Evolutionary conservation across 257 asterid species (phyloP).

Genomic region (Fraxinus anomala): DNA sequence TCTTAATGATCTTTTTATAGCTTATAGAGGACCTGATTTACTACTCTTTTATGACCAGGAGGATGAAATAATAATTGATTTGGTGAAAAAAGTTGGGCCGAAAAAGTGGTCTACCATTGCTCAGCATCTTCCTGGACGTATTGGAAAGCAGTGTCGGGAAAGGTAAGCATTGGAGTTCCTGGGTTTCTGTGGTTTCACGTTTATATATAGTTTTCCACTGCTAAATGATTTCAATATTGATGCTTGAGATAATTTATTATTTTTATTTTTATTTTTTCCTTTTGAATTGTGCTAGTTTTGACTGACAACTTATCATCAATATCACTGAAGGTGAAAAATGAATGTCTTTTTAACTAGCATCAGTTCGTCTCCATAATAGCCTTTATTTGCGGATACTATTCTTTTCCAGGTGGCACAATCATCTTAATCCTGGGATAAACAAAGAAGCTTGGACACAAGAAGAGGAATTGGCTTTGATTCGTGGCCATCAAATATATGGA

Average conservation of each 20-base stretch:
- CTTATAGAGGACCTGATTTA: conserved; percentile 12
- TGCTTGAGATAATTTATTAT: conserved; percentile 5
- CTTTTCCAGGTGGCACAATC: conserved; percentile 90
- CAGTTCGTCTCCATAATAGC: conserved; percentile 5
- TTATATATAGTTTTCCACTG: background rate
- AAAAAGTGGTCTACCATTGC: conserved; percentile 97
- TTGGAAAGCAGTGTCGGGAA: conserved; percentile 98
- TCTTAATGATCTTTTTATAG: background rate
- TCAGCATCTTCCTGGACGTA: conserved; percentile 96
- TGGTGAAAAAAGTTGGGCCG: conserved; percentile 80
- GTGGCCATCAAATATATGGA: conserved; percentile 83
- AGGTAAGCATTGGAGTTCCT: conserved; percentile 47
- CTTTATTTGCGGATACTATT: conserved; percentile 18
- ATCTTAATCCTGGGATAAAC: conserved; percentile 86
- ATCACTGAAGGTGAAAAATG: background rate
- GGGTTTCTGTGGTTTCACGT: conserved; percentile 7
- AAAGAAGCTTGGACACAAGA: conserved; percentile 97
- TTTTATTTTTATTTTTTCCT: background rate
- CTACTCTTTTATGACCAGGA: conserved; percentile 48
- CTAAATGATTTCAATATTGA: background rate
- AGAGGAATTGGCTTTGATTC: conserved; percentile 81
- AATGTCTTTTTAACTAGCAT: background rate
- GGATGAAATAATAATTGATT: conserved; percentile 74
- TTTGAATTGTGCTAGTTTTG: background rate
- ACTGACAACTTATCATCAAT: background rate